A percentile compares a stretch with the other conserved stretches of the same genome.
Conservation (phyloP, 805 yeast species). For the Candida vaughaniae region DNA sequence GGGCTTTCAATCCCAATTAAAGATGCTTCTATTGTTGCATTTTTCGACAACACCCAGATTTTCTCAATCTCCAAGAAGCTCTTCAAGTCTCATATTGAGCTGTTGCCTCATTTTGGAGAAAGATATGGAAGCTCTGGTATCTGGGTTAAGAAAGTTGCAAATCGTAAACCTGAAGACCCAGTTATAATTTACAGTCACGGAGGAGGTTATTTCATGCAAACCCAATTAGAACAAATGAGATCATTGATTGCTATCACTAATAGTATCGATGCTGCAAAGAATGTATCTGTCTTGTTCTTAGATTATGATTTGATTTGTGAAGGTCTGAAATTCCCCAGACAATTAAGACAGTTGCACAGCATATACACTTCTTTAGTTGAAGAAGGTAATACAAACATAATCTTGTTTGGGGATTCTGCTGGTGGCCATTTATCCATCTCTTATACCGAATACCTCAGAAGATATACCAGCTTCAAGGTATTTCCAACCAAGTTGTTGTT, state of each 20-base stretch:
- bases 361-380: constrained; percentile 20
- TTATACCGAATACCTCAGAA: constrained; percentile 27
- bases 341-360: constrained; percentile 26
- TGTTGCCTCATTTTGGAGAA: constrained; percentile 32
- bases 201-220: constrained; percentile 36
- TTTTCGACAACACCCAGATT: constrained; percentile 5
- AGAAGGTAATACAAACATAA: constrained; percentile 26
- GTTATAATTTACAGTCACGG: constrained; percentile 36
- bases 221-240: constrained; percentile 27
- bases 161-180: constrained; percentile 26
- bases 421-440: constrained; percentile 37
- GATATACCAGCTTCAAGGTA: constrained; percentile 12
- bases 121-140: constrained; percentile 25
- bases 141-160: constrained; percentile 34
- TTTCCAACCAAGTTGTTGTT: constrained; percentile 30
- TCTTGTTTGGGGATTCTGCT: constrained; percentile 40
- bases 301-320: constrained; percentile 29
- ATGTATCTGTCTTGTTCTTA: constrained; percentile 23
- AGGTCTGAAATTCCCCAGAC: constrained; percentile 31
- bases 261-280: constrained; percentile 21
- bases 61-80: constrained; percentile 7
- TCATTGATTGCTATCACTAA: constrained; percentile 24
- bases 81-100: constrained; percentile 1
- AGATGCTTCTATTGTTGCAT: constrained; percentile 7
- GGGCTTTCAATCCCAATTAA: constrained; percentile 10